Evolutionary conservation across 208 protist genomes (phyloP).

Genomic region (Leishmania amazonensis): DNA sequence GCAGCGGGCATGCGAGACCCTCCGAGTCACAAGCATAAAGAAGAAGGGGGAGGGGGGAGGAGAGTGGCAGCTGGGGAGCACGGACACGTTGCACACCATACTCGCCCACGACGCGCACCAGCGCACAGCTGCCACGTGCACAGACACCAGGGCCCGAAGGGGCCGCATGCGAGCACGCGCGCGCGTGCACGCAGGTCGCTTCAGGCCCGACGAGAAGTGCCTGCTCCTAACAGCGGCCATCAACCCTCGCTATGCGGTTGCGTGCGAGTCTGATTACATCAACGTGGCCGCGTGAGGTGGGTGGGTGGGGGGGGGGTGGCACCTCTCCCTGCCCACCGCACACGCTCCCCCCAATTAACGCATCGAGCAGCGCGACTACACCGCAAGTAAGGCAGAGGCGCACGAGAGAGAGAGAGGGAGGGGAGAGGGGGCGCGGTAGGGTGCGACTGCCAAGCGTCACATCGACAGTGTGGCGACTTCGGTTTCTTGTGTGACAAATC

Average conservation of each 20-base stretch:
- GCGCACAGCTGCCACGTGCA: not conserved
- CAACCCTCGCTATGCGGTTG: not conserved
- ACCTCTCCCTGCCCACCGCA: not conserved
- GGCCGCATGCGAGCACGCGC: slow-evolving; percentile 4
- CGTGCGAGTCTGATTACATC: not conserved
- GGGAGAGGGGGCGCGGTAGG: not conserved
- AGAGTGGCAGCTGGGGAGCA: not conserved
- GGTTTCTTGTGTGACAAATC: not conserved
- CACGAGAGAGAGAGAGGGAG: not conserved
- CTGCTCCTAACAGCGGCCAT: not conserved
- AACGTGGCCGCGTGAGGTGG: not conserved
- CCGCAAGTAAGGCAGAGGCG: not conserved
- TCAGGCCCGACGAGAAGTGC: not conserved
- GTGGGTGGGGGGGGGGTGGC: no score
- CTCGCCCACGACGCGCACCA: not conserved
- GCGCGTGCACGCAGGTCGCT: not conserved
- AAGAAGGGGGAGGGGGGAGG: no score
- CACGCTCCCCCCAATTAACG: not conserved
- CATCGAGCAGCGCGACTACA: not conserved
- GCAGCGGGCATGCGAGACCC: not conserved
- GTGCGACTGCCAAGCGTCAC: not conserved
- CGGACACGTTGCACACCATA: not conserved
- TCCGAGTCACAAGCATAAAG: not conserved
- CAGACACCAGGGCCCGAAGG: not conserved
- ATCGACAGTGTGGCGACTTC: not conserved